Evolutionary conservation across 1,284 basidiomycete species (phyloP), one percentile per base, ranked within the genome.

Genomic region (Stygiomarasmius scandens): DNA sequence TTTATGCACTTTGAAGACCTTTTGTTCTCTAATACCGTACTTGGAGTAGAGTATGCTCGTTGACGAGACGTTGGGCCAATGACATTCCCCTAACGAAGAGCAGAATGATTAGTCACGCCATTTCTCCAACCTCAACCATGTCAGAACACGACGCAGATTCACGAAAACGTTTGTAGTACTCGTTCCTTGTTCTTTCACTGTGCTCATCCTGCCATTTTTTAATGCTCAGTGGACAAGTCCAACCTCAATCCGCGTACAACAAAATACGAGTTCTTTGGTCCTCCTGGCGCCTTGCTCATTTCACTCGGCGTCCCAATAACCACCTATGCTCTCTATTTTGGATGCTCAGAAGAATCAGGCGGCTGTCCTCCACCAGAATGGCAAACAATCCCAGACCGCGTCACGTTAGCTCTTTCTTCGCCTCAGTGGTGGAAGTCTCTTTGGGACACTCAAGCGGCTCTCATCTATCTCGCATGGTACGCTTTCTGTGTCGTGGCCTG

Each of bases 381-480:
- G 12, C 66, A 75, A 51, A 66, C 76, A n/a, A 62, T 81, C 29
- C 73, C 77, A 41, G 72, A 78, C n/a, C 73, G 71, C 58, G 67
- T 87, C 52, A 60, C 79, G 32, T 65, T 73, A 20, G 72, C 85
- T 0, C 65, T 92, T n/a, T 73, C 79, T 2, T 71, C 76, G 59
- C 66, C 74, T 2, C 68, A 76, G 11, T 93, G 84, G 82, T 92
- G 90, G 89, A 43, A 51, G 25, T 27, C 32, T 16, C 80, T 97
- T 8, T 95, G 90, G 85, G 95, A 98, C 68, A 83, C 83, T 0
- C 77, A 94, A 57, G 95, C 92, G 0, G 72, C 84, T 16, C 67
- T 83, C 25, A 81, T 92, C 29, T 99, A 98, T 76, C 72, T 90
- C 54, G 92, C 72, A 0, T 99, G 96, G 96, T 98, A 98, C 73